Evolutionary conservation across 352 stramenopile genomes (phyloP), one percentile per base, ranked within the genome.

Genomic region (Phytopythium kandeliae): DNA sequence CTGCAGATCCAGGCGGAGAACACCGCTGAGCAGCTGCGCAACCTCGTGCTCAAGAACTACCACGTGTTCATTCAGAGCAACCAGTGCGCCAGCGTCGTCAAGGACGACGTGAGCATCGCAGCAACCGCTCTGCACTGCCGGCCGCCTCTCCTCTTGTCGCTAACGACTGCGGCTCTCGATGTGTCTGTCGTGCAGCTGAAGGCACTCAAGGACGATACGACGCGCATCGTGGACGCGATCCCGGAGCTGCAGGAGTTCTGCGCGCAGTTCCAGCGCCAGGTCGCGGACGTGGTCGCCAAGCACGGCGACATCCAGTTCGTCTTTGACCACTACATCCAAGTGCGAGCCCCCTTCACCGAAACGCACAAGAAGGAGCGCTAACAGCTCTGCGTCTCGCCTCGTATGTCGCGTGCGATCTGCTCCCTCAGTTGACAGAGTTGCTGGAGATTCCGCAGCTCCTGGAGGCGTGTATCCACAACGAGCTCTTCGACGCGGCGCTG

Each of bases 361-460:
- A n/a, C n/a, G n/a, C n/a, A n/a, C n/a, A n/a, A n/a, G n/a, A n/a
- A n/a, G n/a, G n/a, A n/a, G n/a, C n/a, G n/a, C n/a, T n/a, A n/a
- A n/a, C n/a, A n/a, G n/a, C n/a, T n/a, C n/a, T n/a, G n/a, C n/a
- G n/a, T n/a, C n/a, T n/a, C n/a, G n/a, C n/a, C n/a, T n/a, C n/a
- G n/a, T n/a, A n/a, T n/a, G n/a, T n/a, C n/a, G n/a, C n/a, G n/a
- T n/a, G n/a, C n/a, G n/a, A n/a, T n/a, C n/a, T 33, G 54, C 19
- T 35, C 37, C 16, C 7, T 11, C 51, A 97, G 82, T 63, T 99
- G 31, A 86, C 98, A n/a, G 95, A 99, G 65, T 69, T 99, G 21
- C 72, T 99, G 48, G 96, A 99, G 75, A 91, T 99, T 28, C 97
- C 97, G 9, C 97, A 98, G 60, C 71, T 99, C 30, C 89, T 99